Evolutionary conservation across 805 yeast genomes (phyloP), one percentile per base, ranked within the genome.

Genomic region (Metschnikowia aberdeeniae): DNA sequence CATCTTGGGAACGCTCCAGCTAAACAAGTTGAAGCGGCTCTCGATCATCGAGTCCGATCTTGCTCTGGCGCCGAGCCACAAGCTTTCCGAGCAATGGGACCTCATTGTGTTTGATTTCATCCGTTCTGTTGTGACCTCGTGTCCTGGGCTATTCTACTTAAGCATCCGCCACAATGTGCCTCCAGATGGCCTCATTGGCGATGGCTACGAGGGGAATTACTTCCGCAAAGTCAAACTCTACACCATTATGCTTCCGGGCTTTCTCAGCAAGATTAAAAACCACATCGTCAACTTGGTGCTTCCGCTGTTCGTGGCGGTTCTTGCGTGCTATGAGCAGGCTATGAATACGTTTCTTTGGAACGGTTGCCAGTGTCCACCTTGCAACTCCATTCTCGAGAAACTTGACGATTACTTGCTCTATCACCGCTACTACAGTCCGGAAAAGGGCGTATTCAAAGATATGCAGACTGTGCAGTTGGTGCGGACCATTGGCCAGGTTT

Each of bases 141-240:
- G 53, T 1, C 20, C 42, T 4, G 59, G 59, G 2, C 61, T 60
- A 26, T 45, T 48, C 29, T 70, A 61, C 38, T 60, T 85, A 14
- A 66, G 76, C 8, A 68, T 85, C n/a, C 67, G 73, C 14, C 89
- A 84, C 59, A 68, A 68, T 24, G 77, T 84, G 3, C 86, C 87
- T 2, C 31, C 60, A 2, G 78, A 77, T 56, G 58, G 57, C 2
- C 39, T 40, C 17, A 72, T 81, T 11, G 67, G 62, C 13, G 86
- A 84, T 59, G 87, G 88, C 2, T 76, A 81, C 34, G 92, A 85
- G 56, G 95, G 95, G 0, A 85, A 86, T 53, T 84, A 80, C 53
- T 58, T 76, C 6, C 73, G 89, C 48, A 72, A 89, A 54, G 68
- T 78, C 43, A 72, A 68, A 26, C 55, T 85, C 10, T 83, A 74